These are phyloP conservation scores for Mycena vitilis DNA, from an alignment of 768 basidiomycete species.

Conservation along the genomic window DNA sequence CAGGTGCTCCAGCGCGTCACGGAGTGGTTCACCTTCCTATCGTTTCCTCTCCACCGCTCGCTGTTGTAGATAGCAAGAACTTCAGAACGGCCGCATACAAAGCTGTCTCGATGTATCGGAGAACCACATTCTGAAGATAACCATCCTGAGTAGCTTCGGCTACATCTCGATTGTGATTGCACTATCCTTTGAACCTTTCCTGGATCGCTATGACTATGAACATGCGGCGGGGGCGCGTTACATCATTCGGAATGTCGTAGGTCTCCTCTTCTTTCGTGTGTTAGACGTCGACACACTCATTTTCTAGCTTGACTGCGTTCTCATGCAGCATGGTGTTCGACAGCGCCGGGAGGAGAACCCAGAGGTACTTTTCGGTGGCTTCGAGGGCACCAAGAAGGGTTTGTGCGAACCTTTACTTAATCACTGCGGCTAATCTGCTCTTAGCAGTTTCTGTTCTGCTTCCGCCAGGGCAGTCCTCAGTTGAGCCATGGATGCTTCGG, in stretches of 20 bases:
- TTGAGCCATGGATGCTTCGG: constrained; percentile 86
- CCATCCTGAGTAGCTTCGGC: too few species aligned
- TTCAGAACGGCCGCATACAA: constrained; percentile 97
- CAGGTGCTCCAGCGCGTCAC: constrained; percentile 87
- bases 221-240: too few species aligned
- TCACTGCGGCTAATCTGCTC: constrained; percentile 28
- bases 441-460: constrained; percentile 61
- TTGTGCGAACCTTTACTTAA: too few species aligned
- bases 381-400: too few species aligned
- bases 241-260: too few species aligned
- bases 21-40: constrained; percentile 73
- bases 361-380: too few species aligned
- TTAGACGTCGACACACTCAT: too few species aligned
- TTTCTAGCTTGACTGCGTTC: too few species aligned
- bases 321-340: too few species aligned
- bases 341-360: too few species aligned
- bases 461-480: constrained; percentile 67
- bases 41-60: constrained; percentile 27
- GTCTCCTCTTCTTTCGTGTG: too few species aligned
- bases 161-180: constrained; percentile 53
- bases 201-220: too few species aligned
- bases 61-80: constrained; percentile 69
- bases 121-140: constrained; percentile 50
- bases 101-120: constrained; percentile 87
- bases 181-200: constrained; percentile 68